Percentiles rank a stretch among this genome's conserved stretches.
Conservation (phyloP, 176 grass and related monocot species). For the Tillandsia leiboldiana region DNA sequence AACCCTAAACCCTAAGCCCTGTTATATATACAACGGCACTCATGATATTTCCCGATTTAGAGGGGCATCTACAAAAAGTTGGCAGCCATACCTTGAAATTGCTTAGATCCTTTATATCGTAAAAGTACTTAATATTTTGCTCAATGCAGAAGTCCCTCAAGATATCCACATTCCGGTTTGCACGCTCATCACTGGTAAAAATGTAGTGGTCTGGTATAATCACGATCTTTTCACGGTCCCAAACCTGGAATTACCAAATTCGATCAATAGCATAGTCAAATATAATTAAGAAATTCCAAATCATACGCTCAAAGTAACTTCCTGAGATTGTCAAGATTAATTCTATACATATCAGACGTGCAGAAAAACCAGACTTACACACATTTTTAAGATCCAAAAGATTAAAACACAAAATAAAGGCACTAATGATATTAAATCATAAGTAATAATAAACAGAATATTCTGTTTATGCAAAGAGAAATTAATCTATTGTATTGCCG, state of each 20-base stretch:
- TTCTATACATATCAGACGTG: too few relatives aligned
- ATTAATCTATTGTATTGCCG: too few relatives aligned
- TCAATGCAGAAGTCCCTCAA: constrained; percentile 70
- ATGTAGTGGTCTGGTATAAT: constrained; percentile 98
- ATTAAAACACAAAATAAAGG: too few relatives aligned
- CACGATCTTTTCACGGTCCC: constrained; percentile 87
- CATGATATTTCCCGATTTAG: too few relatives aligned
- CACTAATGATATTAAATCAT: too few relatives aligned
- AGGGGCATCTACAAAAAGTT: neutral
- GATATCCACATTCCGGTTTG: constrained; percentile 88
- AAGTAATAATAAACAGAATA: too few relatives aligned
- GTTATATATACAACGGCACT: neutral
- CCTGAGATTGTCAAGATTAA: neutral
- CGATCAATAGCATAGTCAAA: neutral
- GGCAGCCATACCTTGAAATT: constrained; percentile 48
- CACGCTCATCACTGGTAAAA: constrained; percentile 76
- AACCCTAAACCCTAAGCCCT: too few relatives aligned
- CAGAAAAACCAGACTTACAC: too few relatives aligned
- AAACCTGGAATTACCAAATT: constrained; percentile 29
- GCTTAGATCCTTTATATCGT: constrained; percentile 79
- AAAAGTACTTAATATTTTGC: constrained; percentile 92
- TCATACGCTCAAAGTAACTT: neutral
- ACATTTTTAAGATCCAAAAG: too few relatives aligned
- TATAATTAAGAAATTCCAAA: neutral
- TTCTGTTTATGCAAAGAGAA: too few relatives aligned